Base-by-base conservation (phyloP, 2,329 filamentous ascomycete species). In the Pleoardoris graminearum region DNA sequence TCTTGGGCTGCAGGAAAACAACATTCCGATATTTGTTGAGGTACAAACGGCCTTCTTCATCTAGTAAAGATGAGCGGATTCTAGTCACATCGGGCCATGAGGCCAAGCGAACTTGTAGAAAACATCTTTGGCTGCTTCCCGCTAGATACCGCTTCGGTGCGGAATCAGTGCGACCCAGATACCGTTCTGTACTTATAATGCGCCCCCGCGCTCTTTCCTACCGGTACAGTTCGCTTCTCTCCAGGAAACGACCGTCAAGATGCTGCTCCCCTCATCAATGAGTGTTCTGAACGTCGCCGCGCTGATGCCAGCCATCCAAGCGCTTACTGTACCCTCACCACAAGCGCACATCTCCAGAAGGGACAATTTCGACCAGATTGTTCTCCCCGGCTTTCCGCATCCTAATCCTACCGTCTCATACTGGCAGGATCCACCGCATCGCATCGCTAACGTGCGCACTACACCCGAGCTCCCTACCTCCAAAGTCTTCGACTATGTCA, bases 381-480 rank as follows among this genome's bases (percentile, higher is more conserved):
- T 48, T 10, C 46, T 39, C 19, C 36, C 38, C 21, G 33, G 37
- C 2, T 51, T 65, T 7, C 70, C 70, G 11, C 52, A 56, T 22
- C 39, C 60, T 8, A 55, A 63, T 30, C 68, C 70, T 2, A 66
- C 63, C 4, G 53, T 58, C 7, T 71, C 70, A 3, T 73, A 72
- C 54, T 73, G 70, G 70, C 70, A 73, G 48, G 60, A 58, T 7
- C 66, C 70, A 45, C 2, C 52, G 62, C 10, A 48, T 22, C 46
- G 46, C 46, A 48, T 48, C 62, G 66, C 16, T 3, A 29, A 17
- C 46, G 36, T 48, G 11, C 46, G 46, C 25, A 48, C 46, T 16
- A 48, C 46, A n/a, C 46, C 46, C 17, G 35, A 48, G 8, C 46
- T 44, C 17, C 41, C 41, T 16, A 44, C 41, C 12, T 22, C 41